Base-by-base conservation (phyloP, 164 flowering plant genomes). In the Cinnamomum chago region DNA sequence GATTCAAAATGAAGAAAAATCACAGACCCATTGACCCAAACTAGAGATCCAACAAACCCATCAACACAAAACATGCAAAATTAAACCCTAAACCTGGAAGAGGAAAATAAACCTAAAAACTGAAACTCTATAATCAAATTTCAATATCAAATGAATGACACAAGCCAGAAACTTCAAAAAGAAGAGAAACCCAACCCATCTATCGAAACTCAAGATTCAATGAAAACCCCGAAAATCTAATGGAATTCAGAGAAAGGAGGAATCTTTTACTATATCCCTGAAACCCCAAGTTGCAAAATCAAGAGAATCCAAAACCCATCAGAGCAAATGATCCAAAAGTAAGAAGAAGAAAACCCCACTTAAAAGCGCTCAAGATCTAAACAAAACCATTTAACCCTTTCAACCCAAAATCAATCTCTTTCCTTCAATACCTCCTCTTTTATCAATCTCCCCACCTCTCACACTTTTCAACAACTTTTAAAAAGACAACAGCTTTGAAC, bases 141-240 rank as follows among this genome's bases (percentile, higher is more conserved):
- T 55, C 60, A 55, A 20, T 15, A 55, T 55, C 60, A 55, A 55
- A 55, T 55, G 20, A 55, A 55, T 15, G 17, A 18, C 60, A 17
- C 6, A 55, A 14, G 3, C 18, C 47, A 40, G 47, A 40, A 40
- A 40, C 47, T 40, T 40, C 47, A 40, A 7, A 40, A 40, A 40
- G 18, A 20, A 55, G 60, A 55, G 2, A 55, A 55, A 55, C 60
- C 20, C 20, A 55, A 55, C 60, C 20, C 20, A 55, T 55, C 17
- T 14, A 17, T 55, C 13, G 1, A 55, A 55, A 55, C n/a, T 18
- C 52, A 47, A 66, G 78, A 81, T 77, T 80, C 72, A 74, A 73
- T 62, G 70, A 10, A 47, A 18, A 23, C 11, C 47, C 47, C 2
- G 47, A 40, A 5, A 40, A 40, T 7, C 47, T 5, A 40, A 40